Evolutionary conservation across 2,329 filamentous ascomycete genomes (phyloP), one percentile per base, ranked within the genome.

Genomic region (Pseudopithomyces maydicus): DNA sequence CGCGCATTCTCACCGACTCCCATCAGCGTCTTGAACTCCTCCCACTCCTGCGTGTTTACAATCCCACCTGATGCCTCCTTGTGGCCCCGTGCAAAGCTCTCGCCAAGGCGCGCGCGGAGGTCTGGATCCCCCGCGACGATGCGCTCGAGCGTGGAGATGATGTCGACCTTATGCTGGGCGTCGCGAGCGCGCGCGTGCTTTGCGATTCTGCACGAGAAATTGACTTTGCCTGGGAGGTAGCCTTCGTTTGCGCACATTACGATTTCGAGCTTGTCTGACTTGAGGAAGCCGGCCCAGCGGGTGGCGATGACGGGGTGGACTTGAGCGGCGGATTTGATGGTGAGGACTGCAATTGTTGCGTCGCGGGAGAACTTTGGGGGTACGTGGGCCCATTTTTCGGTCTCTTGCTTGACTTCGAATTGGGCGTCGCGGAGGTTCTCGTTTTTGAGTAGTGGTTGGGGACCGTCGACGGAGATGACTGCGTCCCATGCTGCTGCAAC

Each of bases 41-140:
- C 86, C 69, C 90, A 90, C 56, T 88, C 85, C 1, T 78, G 80
- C 11, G 74, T 79, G 0, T 80, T 79, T 0, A 90, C 84, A 44
- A 88, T 86, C 0, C 88, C 88, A 1, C 88, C 88, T 46, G 84
- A 88, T 0, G 87, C 88, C 66, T 89, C 86, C 57, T 86, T 88
- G 60, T 90, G 88, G 0, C 88, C 88, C 51, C 83, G 79, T 0
- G 87, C 88, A 66, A 90, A 90, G 23, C 81, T 86, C 46, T 86
- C 82, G 0, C 88, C 87, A 11, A 89, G 66, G 14, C 86, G 73
- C 52, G 82, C 77, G 3, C 77, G 68, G 39, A 84, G 59, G 12
- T 67, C 70, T 2, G 47, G 51, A n/a, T 73, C 51, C 5, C 58
- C 59, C n/a, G 57, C 64, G 6, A 84, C 87, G 42, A 85, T 81